These are phyloP conservation scores for Fragosphaeria purpurea DNA, from an alignment of 2,329 filamentous ascomycete genomes.

Conservation along the genomic window DNA sequence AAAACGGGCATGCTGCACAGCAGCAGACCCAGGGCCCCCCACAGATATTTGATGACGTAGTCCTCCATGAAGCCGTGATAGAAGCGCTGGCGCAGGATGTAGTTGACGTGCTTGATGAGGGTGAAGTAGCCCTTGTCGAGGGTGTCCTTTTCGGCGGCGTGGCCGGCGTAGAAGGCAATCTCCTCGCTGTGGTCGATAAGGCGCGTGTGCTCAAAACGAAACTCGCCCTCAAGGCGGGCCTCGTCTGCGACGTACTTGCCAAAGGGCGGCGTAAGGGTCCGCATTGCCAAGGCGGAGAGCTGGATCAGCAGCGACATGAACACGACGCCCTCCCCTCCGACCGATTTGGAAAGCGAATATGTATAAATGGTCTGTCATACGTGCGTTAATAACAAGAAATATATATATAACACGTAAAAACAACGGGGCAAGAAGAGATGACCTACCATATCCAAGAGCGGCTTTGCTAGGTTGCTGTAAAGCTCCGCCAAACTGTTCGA, in stretches of 20 bases:
- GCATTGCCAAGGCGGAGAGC: conserved; percentile 85
- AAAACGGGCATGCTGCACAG: conserved; percentile 95
- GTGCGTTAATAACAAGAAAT: too few species aligned
- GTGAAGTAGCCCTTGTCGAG: conserved; percentile 98
- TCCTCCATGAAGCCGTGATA: conserved; percentile 99
- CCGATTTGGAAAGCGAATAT: conserved; percentile 82
- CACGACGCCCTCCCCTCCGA: conserved; percentile 92
- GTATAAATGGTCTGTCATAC: conserved; percentile 67
- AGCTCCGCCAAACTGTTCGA: conserved; percentile 89
- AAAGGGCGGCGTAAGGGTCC: conserved; percentile 87
- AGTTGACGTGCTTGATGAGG: conserved; percentile 96
- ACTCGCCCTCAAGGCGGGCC: conserved; percentile 87
- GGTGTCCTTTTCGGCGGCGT: conserved; percentile 90
- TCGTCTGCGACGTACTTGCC: conserved; percentile 97
- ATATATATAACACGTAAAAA: too few species aligned
- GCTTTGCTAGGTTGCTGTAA: conserved; percentile 94
- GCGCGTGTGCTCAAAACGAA: conserved; percentile 87
- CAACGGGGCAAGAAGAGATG: not conserved
- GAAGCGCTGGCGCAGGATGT: conserved; percentile 79
- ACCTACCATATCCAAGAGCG: conserved; percentile 76
- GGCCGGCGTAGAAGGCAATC: conserved; percentile 81
- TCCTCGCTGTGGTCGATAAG: conserved; percentile 96
- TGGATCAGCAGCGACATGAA: conserved; percentile 94
- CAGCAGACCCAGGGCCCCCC: conserved; percentile 84
- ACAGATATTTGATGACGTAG: conserved; percentile 99